Conservation (phyloP, 176 grass and related monocot genomes). For the Ensete glaucum region DNA sequence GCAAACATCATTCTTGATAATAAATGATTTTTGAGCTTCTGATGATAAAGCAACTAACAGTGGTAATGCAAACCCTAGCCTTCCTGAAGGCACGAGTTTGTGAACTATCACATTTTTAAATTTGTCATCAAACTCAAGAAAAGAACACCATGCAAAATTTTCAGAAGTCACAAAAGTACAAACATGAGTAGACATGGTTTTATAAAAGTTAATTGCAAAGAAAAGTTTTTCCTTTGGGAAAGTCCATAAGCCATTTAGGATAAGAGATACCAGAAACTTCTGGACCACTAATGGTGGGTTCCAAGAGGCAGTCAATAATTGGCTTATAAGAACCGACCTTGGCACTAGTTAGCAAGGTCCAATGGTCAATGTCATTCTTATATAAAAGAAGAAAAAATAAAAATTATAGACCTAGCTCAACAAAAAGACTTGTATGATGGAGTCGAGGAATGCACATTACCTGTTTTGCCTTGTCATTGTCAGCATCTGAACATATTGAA, state of each 20-base stretch:
- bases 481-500: slow-evolving; percentile 41
- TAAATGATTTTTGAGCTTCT: too few relatives aligned
- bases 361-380: not conserved
- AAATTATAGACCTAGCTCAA: not conserved
- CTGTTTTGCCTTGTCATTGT: slow-evolving; percentile 63
- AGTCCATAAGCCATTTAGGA: too few relatives aligned
- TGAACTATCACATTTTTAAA: not conserved
- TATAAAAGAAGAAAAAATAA: not conserved
- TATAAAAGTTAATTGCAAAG: too few relatives aligned
- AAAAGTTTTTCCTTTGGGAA: too few relatives aligned
- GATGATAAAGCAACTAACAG: not conserved
- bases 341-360: not conserved
- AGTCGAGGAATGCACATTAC: slow-evolving; percentile 22
- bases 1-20: too few relatives aligned
- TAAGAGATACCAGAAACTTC: too few relatives aligned
- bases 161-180: too few relatives aligned
- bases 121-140: not conserved
- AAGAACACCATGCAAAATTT: not conserved
- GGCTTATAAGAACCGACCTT: not conserved
- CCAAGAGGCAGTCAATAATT: not conserved
- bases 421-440: slow-evolving; percentile 6
- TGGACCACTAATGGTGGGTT: too few relatives aligned
- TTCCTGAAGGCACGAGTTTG: not conserved
- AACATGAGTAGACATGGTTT: too few relatives aligned
- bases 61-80: not conserved